A percentile compares a stretch with the other conserved stretches of the same genome.
phyloP scores from a whole-genome alignment of 1,284 basidiomycete species.

The Ceratobasidium sp. region DNA sequence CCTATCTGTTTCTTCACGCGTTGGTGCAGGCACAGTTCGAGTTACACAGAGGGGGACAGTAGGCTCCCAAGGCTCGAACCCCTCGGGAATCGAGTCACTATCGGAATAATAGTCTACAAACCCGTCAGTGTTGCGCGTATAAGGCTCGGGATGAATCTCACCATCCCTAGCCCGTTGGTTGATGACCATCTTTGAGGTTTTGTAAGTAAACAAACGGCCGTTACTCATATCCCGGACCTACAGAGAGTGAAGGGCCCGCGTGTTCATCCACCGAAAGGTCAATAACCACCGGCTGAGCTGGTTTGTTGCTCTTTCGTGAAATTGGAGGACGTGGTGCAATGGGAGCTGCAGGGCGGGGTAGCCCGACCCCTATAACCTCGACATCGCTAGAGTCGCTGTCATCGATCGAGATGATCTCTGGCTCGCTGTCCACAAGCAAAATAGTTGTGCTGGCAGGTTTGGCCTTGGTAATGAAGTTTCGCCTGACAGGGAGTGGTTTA shows the following conservation, averaged over 20 bases:
- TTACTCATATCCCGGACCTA: not conserved
- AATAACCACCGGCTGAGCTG: not conserved
- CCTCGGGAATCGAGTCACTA: conserved; percentile 30
- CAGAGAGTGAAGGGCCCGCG: conserved; percentile 2
- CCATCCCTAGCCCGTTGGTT: not conserved
- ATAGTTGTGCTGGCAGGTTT: not conserved
- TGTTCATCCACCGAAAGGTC: conserved; percentile 9
- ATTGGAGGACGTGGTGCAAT: not conserved
- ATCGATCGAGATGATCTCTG: conserved; percentile 26
- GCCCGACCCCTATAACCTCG: not conserved
- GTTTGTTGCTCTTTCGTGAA: conserved; percentile 1
- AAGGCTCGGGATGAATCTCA: not conserved
- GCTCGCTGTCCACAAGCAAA: conserved; percentile 37
- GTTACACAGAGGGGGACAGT: conserved; percentile 5
- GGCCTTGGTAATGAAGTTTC: not conserved
- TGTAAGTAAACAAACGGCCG: not conserved
- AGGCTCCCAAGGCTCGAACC: conserved; percentile 38
- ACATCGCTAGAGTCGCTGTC: conserved; percentile 14
- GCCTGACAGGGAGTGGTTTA: not conserved
- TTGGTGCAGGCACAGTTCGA: not conserved
- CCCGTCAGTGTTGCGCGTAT: not conserved
- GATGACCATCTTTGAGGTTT: not conserved
- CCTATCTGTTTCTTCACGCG: not conserved
- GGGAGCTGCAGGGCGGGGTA: not conserved
- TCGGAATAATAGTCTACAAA: not conserved